Evolutionary conservation across 176 grass and related monocot species (phyloP).

Genomic region (Oryza coarctata): DNA sequence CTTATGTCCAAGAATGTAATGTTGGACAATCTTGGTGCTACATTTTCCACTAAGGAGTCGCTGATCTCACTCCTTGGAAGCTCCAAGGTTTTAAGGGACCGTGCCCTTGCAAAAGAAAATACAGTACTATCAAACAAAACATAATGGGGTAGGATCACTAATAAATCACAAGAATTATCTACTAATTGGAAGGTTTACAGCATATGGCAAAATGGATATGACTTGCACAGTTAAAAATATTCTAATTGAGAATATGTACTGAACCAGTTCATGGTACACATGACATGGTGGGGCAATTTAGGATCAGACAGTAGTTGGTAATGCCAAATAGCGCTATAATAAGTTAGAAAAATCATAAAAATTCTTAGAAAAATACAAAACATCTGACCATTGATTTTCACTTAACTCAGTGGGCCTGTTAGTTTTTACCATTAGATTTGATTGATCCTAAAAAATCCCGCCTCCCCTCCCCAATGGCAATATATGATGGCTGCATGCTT

Average conservation of each 20-base stretch:
- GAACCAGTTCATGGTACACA: not conserved
- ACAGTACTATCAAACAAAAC: not conserved
- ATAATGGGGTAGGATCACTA: not conserved
- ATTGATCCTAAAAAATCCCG: too few species aligned
- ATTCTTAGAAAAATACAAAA: too few species aligned
- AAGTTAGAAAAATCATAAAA: too few species aligned
- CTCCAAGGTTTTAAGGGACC: constrained; percentile 69
- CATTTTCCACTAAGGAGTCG: constrained; percentile 69
- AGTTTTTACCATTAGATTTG: too few species aligned
- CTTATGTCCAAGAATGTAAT: constrained; percentile 88
- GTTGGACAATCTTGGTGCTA: constrained; percentile 55
- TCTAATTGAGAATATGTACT: not conserved
- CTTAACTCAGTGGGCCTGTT: too few species aligned
- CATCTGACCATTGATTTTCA: too few species aligned
- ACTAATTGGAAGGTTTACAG: not conserved
- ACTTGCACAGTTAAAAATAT: not conserved
- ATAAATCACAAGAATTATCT: too few species aligned
- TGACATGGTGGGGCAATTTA: not conserved
- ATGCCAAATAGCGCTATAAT: too few species aligned
- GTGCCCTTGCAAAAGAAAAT: constrained; percentile 43
- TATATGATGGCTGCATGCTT: too few species aligned
- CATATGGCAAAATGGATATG: not conserved
- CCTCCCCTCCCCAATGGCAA: too few species aligned
- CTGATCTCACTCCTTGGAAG: constrained; percentile 90
- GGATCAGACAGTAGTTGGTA: not conserved